Evolutionary conservation across 805 yeast species (phyloP), one percentile per base, ranked within the genome.

Genomic region (Blastobotrys americana): DNA sequence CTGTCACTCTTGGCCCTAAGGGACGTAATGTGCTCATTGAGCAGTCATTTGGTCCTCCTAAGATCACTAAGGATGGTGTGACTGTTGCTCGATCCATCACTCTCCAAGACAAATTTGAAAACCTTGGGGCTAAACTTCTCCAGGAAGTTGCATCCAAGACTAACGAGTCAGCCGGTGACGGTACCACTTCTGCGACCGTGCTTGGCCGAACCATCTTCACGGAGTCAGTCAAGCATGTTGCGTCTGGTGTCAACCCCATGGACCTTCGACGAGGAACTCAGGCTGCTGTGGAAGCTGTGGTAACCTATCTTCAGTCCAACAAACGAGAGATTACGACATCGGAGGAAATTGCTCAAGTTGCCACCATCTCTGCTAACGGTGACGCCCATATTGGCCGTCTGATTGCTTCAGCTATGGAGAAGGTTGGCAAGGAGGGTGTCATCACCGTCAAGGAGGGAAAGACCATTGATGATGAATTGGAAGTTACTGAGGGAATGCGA

Each of bases 181-280:
- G 98, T 69, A 90, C 98, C 53, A 90, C 98, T 33, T 83, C 95
- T 37, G 97, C 97, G 57, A 93, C 97, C 40, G 95, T 90, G 44
- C 75, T 90, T 57, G 97, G 97, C 56, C 84, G 95, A 68, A 83
- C 96, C 47, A 90, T 90, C 57, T 86, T 90, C 73, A 82, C 95
- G 49, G 97, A 93, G 70, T 78, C 94, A 23, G 95, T 90, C 50
- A 88, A 87, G 76, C 87, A 87, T 61, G 98, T 93, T 37, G 97
- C 97, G 50, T 96, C 97, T 46, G 98, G 98, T 50, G 89, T 96
- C 70, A 93, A 90, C 74, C 97, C 98, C 58, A 89, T 88, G 93
- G 97, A 90, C 61, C 76, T 90, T 63, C 85, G 97, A 77, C 81
- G 93, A 65, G 98, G 98, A 59, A 80, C 96, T 39, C 96, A 89